Percentiles rank a stretch among this genome's conserved stretches.
These are phyloP conservation scores for Raffaelea albimanens DNA, from an alignment of 2,329 filamentous ascomycete species.

Conservation along the genomic window DNA sequence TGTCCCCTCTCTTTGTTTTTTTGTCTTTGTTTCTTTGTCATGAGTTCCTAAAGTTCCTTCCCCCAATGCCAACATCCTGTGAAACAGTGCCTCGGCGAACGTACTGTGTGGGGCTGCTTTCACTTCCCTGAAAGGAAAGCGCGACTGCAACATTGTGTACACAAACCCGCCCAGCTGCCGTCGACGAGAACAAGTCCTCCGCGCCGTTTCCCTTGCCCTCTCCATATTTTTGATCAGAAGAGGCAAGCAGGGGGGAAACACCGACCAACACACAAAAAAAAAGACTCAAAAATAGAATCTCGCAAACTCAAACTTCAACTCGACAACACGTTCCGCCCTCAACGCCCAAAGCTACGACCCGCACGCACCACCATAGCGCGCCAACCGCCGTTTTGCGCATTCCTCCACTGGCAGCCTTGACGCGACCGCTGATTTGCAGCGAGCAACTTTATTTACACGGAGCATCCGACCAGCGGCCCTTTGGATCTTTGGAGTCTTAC, in stretches of 20 bases:
- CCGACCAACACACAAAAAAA: not conserved
- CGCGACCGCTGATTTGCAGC: not conserved
- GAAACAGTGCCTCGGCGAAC: too few species aligned
- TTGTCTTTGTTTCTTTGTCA: too few species aligned
- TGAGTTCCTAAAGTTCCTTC: too few species aligned
- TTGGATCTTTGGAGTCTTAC: not conserved
- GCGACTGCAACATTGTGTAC: conserved; percentile 2
- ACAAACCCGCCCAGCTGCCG: conserved; percentile 1
- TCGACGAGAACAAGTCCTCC: not conserved
- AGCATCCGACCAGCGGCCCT: not conserved
- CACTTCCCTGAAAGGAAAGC: conserved; percentile 4
- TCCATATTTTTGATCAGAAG: not conserved
- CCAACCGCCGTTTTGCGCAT: not conserved
- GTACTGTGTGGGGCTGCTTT: too few species aligned
- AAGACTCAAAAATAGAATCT: not conserved
- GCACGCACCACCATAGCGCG: too few species aligned
- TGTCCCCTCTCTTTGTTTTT: too few species aligned
- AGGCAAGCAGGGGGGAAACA: not conserved
- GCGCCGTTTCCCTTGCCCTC: not conserved
- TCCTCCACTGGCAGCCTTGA: not conserved
- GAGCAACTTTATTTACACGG: not conserved
- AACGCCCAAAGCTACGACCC: too few species aligned
- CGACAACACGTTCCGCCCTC: not conserved
- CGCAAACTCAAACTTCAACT: not conserved
- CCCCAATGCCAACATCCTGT: too few species aligned